Evolutionary conservation across 441 rosid species (phyloP).

Genomic region (Metrosideros polymorpha): DNA sequence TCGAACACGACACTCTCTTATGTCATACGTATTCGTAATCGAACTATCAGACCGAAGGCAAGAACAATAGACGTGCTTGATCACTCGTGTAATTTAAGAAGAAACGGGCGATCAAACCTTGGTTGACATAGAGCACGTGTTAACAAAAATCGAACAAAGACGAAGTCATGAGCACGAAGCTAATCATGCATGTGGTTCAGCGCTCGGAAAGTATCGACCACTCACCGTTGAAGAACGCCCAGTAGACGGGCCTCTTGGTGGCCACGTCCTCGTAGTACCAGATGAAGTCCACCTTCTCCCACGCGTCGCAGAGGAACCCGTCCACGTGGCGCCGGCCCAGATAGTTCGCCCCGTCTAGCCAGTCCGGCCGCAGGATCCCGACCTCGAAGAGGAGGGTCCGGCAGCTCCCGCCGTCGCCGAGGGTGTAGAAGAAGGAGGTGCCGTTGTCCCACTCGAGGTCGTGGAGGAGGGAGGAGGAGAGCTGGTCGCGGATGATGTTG

Average conservation of each 20-base stretch:
- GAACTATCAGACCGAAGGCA: background rate
- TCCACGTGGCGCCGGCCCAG: constrained; percentile 22
- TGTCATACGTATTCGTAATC: background rate
- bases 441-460: constrained; percentile 38
- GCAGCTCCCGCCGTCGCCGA: constrained; percentile 6
- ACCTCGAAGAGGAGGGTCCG: constrained; percentile 12
- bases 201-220: background rate
- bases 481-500: constrained; percentile 26
- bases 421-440: constrained; percentile 24
- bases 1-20: too few relatives aligned
- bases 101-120: background rate
- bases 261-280: constrained; percentile 40
- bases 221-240: constrained; percentile 33
- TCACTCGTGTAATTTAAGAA: background rate
- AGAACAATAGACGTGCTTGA: background rate
- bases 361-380: constrained; percentile 39
- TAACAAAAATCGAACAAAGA: background rate
- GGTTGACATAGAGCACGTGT: background rate
- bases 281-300: constrained; percentile 38
- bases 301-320: constrained; percentile 33
- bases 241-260: constrained; percentile 22
- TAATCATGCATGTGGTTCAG: too few relatives aligned
- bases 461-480: constrained; percentile 7
- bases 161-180: background rate
- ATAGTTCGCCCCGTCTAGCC: constrained; percentile 31